Conservation (phyloP, 148 eudicot genomes). For the Fagopyrum homotropicum region DNA sequence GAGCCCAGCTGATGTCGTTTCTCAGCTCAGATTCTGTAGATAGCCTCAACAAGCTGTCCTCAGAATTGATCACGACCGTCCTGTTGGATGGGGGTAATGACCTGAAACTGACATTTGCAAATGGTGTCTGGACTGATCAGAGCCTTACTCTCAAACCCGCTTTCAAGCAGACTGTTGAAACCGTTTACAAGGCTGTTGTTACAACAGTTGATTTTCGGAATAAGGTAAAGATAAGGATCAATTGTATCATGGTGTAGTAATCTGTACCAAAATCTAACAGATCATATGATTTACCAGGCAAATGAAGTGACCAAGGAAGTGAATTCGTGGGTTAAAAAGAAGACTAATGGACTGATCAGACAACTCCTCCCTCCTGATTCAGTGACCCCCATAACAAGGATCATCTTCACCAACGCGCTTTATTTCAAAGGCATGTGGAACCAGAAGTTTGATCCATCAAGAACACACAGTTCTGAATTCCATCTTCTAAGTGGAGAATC, state of each 20-base stretch:
- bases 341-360: neutral
- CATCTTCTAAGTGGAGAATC: conserved; percentile 58
- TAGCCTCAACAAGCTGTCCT: no score
- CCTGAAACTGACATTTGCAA: no score
- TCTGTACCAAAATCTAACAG: neutral
- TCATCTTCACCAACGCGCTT: conserved; percentile 58
- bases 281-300: neutral
- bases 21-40: no score
- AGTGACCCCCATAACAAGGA: neutral
- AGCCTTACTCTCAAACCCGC: neutral
- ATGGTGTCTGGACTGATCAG: neutral
- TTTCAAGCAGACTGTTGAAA: neutral
- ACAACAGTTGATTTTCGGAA: neutral
- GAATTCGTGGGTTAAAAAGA: neutral
- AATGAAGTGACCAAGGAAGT: neutral
- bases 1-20: no score
- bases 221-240: neutral
- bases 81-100: no score
- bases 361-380: no score
- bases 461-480: conserved; percentile 52
- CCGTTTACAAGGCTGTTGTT: neutral
- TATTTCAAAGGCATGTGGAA: conserved; percentile 87
- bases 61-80: no score
- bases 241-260: no score
- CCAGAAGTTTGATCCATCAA: conserved; percentile 53